These are phyloP conservation scores for Trametes cingulata DNA, from an alignment of 768 basidiomycete genomes.

Conservation along the genomic window DNA sequence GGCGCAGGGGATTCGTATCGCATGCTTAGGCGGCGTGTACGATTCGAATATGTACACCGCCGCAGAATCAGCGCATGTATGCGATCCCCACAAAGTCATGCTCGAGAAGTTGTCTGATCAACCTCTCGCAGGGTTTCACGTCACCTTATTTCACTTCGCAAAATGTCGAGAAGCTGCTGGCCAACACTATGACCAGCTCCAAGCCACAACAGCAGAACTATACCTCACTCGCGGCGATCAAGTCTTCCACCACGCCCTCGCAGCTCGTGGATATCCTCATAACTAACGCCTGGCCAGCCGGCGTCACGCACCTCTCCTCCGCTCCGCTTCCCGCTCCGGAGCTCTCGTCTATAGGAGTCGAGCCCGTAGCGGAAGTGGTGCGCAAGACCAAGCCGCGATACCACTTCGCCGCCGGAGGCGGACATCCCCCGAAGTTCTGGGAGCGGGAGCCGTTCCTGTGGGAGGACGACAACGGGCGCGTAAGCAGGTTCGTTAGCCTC, in stretches of 20 bases:
- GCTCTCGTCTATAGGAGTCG: constrained; percentile 45
- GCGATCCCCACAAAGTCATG: constrained; percentile 27
- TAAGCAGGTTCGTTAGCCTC: constrained; percentile 81
- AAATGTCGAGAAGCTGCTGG: constrained; percentile 69
- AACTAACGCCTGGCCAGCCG: constrained; percentile 74
- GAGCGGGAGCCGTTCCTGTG: constrained; percentile 92
- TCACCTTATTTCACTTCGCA: constrained; percentile 75
- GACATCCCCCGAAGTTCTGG: constrained; percentile 81
- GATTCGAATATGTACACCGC: constrained; percentile 59
- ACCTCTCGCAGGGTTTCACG: constrained; percentile 58
- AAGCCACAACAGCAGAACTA: constrained; percentile 48
- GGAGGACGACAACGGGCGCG: constrained; percentile 67
- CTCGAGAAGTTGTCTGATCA: neutral
- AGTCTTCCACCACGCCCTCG: constrained; percentile 58
- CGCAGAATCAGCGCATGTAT: constrained; percentile 64
- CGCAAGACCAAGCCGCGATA: constrained; percentile 79
- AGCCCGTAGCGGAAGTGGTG: constrained; percentile 65
- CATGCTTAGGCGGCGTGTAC: constrained; percentile 80
- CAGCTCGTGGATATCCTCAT: constrained; percentile 80
- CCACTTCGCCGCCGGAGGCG: constrained; percentile 73
- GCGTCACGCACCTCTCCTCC: constrained; percentile 61
- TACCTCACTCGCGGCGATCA: constrained; percentile 67
- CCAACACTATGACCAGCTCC: constrained; percentile 64
- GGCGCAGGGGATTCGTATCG: constrained; percentile 78
- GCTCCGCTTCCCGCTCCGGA: constrained; percentile 47